phyloP scores from a whole-genome alignment of 2,329 filamentous ascomycete genomes.

The Alternaria conjuncta region DNA sequence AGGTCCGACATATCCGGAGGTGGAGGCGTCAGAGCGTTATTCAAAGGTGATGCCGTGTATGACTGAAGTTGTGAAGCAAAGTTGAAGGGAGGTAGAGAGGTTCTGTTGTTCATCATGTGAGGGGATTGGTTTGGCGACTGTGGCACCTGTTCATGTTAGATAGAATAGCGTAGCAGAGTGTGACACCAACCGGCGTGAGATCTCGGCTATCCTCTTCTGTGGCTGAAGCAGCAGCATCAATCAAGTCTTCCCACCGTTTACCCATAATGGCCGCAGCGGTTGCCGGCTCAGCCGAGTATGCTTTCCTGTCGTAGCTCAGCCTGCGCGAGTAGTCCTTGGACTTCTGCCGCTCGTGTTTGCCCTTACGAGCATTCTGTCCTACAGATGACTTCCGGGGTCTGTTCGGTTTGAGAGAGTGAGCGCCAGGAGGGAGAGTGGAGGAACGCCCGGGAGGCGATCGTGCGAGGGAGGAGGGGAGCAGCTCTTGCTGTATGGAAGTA shows the following conservation, averaged over 20 bases:
- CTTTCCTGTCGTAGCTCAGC: constrained; percentile 78
- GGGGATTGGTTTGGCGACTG: constrained; percentile 61
- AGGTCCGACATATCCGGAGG: constrained; percentile 54
- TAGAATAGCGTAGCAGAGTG: constrained; percentile 4
- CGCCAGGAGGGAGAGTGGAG: constrained; percentile 84
- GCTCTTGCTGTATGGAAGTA: constrained; percentile 70
- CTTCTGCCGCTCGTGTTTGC: constrained; percentile 80
- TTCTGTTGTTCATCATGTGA: constrained; percentile 57
- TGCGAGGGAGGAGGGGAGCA: constrained; percentile 81
- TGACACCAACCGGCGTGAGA: constrained; percentile 76
- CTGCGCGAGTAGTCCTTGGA: constrained; percentile 78
- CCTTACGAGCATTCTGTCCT: constrained; percentile 75
- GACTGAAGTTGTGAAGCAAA: constrained; percentile 62
- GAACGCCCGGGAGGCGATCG: constrained; percentile 86
- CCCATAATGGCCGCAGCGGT: constrained; percentile 74
- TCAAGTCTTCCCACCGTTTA: constrained; percentile 94
- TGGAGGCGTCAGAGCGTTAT: constrained; percentile 88
- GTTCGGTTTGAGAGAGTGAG: constrained; percentile 72
- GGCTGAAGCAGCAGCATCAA: constrained; percentile 91
- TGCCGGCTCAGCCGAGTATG: constrained; percentile 83
- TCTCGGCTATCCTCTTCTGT: constrained; percentile 90
- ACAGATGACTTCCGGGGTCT: constrained; percentile 86
- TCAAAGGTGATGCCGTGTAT: constrained; percentile 88
- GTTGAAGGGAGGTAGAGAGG: constrained; percentile 64
- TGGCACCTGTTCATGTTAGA: constrained; percentile 49